These are phyloP conservation scores for Golovinomyces cichoracearum DNA, from an alignment of 2,329 filamentous ascomycete genomes.

Conservation along the genomic window DNA sequence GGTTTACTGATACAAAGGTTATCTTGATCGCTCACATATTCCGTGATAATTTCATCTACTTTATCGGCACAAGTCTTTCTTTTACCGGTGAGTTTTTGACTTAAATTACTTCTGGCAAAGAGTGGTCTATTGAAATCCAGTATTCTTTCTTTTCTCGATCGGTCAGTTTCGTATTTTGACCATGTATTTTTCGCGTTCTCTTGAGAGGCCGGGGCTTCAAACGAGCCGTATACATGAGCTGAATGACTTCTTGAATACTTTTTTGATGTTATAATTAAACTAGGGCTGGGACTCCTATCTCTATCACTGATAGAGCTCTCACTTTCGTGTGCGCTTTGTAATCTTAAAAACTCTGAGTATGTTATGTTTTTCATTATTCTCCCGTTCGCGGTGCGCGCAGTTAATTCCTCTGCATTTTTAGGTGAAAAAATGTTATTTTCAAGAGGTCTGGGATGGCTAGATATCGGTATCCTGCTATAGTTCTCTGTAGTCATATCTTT, in stretches of 20 bases:
- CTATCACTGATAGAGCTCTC: constrained; percentile 3
- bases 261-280: constrained; percentile 1
- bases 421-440: too few relatives aligned
- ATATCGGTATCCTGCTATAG: too few relatives aligned
- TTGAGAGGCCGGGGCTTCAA: neutral
- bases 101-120: neutral
- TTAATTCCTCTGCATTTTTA: too few relatives aligned
- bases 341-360: neutral
- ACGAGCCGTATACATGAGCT: neutral
- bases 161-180: neutral
- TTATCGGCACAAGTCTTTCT: neutral
- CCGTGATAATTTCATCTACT: neutral
- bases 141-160: neutral
- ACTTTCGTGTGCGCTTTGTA: constrained; percentile 3
- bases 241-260: neutral
- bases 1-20: constrained; percentile 7
- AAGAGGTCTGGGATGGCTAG: too few relatives aligned
- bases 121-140: neutral
- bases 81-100: neutral
- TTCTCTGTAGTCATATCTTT: too few relatives aligned
- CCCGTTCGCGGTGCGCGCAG: too few relatives aligned
- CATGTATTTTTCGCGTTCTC: neutral
- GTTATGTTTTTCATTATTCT: too few relatives aligned
- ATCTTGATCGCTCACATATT: constrained; percentile 4
- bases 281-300: constrained; percentile 9